Evolutionary conservation across 495 filamentous ascomycete genomes (phyloP), one percentile per base, ranked within the genome.

Genomic region (Aspergillus sclerotiicarbonarius): DNA sequence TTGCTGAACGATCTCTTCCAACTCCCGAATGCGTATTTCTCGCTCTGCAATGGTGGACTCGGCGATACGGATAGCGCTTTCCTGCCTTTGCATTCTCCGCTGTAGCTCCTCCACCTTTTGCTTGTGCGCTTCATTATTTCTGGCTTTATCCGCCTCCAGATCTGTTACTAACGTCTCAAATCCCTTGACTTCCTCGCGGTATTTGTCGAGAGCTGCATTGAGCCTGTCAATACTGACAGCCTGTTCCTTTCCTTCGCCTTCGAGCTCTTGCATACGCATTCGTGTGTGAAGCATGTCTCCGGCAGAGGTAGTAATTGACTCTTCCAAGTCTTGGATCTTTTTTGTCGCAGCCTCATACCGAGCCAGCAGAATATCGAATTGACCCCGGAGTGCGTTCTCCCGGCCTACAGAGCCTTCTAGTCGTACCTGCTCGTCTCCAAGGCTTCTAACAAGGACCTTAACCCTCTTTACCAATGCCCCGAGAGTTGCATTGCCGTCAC

Each of bases 141-240:
- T 63, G 0, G 64, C 37, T 20, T 84, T 79, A 29, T 89, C 82
- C 10, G 66, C 61, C 61, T 92, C 89, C 53, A 90, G 69, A 0
- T 67, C 67, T 25, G 71, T 75, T 37, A 91, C 80, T 8, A 91
- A 74, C 2, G 65, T 58, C 66, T 91, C 86, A 0, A 91, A 77
- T 47, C 79, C 74, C 16, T 72, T 73, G 3, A 90, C 76, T 54
- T 95, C 91, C 8, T 77, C 69, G 8, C 80, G 76, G 63, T 92
- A 92, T 12, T 77, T 77, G 16, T 82, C 76, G 0, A 90, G 77
- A 0, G 89, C 87, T 25, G 71, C 64, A 59, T 81, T 82, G 21
- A 92, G 76, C 30, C 83, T 78, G 53, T 83, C 79, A 53, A 89
- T 78, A 29, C 80, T 79, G 10, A 80, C 60, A 15, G 82, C 78